phyloP scores from a whole-genome alignment of 177 flowering plant genomes.

The Tripterygium wilfordii region DNA sequence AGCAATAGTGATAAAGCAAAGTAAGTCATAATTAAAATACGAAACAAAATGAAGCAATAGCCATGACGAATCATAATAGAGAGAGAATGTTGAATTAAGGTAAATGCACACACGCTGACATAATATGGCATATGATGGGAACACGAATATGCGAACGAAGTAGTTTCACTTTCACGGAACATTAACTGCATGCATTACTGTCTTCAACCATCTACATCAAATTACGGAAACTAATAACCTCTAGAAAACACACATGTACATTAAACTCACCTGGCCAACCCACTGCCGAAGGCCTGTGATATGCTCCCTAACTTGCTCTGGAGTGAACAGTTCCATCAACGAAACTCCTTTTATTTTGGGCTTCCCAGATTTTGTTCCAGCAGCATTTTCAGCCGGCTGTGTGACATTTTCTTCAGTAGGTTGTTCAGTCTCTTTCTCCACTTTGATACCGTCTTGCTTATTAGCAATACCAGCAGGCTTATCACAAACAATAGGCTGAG shows the following conservation, averaged over 20 bases:
- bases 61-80: no score
- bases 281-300: conserved; percentile 87
- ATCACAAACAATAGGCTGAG: conserved; percentile 21
- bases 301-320: conserved; percentile 86
- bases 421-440: conserved; percentile 34
- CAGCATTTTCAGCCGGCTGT: conserved; percentile 33
- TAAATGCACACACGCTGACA: no score
- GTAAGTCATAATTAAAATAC: no score
- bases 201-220: no score
- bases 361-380: conserved; percentile 76
- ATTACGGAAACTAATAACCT: background rate
- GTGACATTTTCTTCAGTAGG: conserved; percentile 35
- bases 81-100: no score
- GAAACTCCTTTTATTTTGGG: conserved; percentile 95
- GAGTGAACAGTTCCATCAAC: conserved; percentile 87
- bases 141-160: no score
- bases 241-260: background rate
- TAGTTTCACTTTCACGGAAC: no score
- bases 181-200: no score
- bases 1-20: no score
- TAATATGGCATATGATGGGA: no score
- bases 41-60: no score
- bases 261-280: conserved; percentile 83
- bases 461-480: conserved; percentile 30
- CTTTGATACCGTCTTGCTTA: conserved; percentile 33